phyloP scores from a whole-genome alignment of 768 basidiomycete genomes.

The Sarcodon sp. region DNA sequence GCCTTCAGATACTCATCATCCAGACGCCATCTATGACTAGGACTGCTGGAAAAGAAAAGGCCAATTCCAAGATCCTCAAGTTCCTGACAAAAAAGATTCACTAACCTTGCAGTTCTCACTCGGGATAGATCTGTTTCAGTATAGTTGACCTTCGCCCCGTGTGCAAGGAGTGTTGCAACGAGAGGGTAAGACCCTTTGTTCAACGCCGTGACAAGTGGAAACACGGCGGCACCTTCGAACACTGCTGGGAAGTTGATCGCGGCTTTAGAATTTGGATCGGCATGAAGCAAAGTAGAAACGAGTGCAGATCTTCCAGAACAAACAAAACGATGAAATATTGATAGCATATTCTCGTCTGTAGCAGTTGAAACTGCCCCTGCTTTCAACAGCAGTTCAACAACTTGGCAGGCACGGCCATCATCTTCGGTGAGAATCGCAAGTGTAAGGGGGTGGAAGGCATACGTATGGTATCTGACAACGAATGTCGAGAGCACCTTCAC shows the following conservation, averaged over 20 bases:
- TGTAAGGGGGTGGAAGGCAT: constrained; percentile 14
- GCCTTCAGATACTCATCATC: not conserved
- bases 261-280: constrained; percentile 17
- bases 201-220: constrained; percentile 17
- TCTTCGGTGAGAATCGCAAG: constrained; percentile 13
- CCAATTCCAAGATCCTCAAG: constrained; percentile 4
- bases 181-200: constrained; percentile 11
- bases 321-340: constrained; percentile 19
- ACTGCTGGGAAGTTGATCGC: constrained; percentile 14
- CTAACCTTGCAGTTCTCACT: constrained; percentile 1
- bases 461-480: constrained; percentile 2
- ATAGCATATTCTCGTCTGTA: constrained; percentile 14
- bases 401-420: constrained; percentile 10
- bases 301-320: constrained; percentile 9
- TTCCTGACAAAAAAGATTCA: too few relatives aligned
- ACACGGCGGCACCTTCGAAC: constrained; percentile 3
- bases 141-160: constrained; percentile 14
- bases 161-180: constrained; percentile 14
- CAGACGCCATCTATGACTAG: not conserved
- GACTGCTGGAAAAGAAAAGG: not conserved
- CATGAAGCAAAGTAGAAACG: constrained; percentile 12
- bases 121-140: constrained; percentile 13
- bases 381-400: constrained; percentile 15
- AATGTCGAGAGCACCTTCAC: constrained; percentile 20
- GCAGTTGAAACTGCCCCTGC: constrained; percentile 16